phyloP scores from a whole-genome alignment of 31 red algal species.

The Asparagopsis taxiformis region DNA sequence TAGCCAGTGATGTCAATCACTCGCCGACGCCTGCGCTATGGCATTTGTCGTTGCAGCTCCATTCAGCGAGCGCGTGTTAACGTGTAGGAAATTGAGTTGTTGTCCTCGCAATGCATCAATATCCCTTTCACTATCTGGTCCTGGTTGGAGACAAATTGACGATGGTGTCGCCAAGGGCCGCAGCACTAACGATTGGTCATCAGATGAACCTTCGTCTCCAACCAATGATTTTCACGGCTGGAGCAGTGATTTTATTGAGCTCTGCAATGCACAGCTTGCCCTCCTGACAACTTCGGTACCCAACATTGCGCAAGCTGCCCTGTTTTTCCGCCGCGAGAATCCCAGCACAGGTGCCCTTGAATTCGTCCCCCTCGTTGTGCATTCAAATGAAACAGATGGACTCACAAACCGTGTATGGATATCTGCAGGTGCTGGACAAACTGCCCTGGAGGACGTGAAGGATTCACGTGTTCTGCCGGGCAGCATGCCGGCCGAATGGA shows the following conservation, averaged over 20 bases:
- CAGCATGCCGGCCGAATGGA: constrained; percentile 66
- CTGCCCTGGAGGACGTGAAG: constrained; percentile 9
- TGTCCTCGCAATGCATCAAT: no score
- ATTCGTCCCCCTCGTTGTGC: constrained; percentile 65
- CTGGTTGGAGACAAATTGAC: no score
- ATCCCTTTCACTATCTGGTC: no score
- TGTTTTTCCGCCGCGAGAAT: constrained; percentile 71
- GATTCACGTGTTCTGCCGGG: constrained; percentile 53
- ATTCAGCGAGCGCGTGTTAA: no score
- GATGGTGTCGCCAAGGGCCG: no score
- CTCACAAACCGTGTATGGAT: constrained; percentile 56
- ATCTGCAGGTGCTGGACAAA: constrained; percentile 16
- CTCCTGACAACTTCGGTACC: constrained; percentile 37
- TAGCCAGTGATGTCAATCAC: no score
- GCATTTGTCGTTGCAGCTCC: no score
- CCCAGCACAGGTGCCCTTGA: constrained; percentile 57
- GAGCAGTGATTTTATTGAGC: constrained; percentile 41
- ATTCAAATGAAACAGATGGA: constrained; percentile 16
- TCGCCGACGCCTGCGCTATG: no score
- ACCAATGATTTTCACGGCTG: constrained; percentile 41
- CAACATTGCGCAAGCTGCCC: constrained; percentile 2
- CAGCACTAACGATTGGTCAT: not conserved
- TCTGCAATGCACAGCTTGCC: constrained; percentile 45
- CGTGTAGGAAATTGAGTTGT: no score
- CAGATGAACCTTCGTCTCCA: not conserved